phyloP scores from a whole-genome alignment of 768 basidiomycete genomes.

The Agaricus subrufescens region DNA sequence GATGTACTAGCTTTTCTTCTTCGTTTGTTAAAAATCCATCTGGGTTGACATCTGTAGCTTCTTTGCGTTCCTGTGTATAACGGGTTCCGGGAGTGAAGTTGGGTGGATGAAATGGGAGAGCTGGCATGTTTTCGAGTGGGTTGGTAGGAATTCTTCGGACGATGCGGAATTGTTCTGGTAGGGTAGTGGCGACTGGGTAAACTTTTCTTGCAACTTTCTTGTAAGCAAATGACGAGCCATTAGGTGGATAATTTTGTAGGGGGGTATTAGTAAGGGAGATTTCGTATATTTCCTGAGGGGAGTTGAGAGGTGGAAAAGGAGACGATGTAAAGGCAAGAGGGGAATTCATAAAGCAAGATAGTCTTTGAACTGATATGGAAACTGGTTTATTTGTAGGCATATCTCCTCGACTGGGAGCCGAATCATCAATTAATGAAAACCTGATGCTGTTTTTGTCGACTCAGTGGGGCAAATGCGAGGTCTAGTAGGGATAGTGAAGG shows the following conservation, averaged over 20 bases:
- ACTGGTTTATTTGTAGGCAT: no score
- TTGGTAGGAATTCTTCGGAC: slow-evolving; percentile 24
- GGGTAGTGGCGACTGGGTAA: slow-evolving; percentile 19
- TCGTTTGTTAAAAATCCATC: no score
- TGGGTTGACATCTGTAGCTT: no score
- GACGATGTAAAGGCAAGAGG: no score
- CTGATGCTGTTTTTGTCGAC: no score
- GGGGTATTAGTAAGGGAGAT: background rate
- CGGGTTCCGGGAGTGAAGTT: slow-evolving; percentile 22
- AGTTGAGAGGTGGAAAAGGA: no score
- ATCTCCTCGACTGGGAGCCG: no score
- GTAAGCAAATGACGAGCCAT: slow-evolving; percentile 13
- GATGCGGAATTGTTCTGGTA: slow-evolving; percentile 28
- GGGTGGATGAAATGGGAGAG: slow-evolving; percentile 23
- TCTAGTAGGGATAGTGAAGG: slow-evolving; percentile 12
- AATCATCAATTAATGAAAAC: no score
- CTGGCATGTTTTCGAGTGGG: slow-evolving; percentile 23
- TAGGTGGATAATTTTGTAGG: background rate
- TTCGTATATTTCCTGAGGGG: background rate
- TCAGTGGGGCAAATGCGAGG: background rate
- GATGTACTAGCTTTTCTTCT: no score
- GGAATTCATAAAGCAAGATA: no score
- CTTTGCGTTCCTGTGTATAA: no score
- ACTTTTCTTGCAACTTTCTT: slow-evolving; percentile 22
- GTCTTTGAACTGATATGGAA: no score